Conservation (phyloP, 305 asterid species). For the Solanum aculeatissimum region DNA sequence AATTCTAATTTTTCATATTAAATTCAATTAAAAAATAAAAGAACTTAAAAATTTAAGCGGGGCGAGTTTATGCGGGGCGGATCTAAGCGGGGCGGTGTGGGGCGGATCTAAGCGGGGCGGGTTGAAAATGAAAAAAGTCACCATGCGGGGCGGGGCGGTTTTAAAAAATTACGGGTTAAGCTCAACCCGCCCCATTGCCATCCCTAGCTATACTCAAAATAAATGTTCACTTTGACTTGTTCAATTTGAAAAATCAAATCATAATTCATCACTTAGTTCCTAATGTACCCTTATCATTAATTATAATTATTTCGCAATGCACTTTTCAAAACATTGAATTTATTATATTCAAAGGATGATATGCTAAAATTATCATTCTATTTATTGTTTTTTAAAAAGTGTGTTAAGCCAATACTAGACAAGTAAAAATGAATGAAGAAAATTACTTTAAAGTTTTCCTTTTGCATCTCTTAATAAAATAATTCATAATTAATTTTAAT, state of each 20-base stretch:
- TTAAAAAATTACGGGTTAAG: no score
- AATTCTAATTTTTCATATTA: no score
- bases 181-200: no score
- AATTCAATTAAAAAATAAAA: no score
- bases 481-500: neutral
- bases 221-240: neutral
- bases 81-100: no score
- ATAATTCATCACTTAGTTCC: neutral
- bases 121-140: no score
- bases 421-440: neutral
- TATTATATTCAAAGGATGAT: neutral
- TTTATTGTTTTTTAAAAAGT: neutral
- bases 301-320: neutral
- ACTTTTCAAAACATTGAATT: no score
- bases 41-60: no score
- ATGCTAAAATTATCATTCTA: neutral
- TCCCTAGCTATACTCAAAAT: neutral
- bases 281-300: neutral
- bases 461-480: neutral
- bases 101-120: no score
- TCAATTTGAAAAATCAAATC: no score
- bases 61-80: no score
- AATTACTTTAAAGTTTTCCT: neutral
- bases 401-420: neutral
- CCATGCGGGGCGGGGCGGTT: no score